Evolutionary conservation across 345 rosid species (phyloP), one percentile per base, ranked within the genome.

Genomic region (Hypericum androsaemum): DNA sequence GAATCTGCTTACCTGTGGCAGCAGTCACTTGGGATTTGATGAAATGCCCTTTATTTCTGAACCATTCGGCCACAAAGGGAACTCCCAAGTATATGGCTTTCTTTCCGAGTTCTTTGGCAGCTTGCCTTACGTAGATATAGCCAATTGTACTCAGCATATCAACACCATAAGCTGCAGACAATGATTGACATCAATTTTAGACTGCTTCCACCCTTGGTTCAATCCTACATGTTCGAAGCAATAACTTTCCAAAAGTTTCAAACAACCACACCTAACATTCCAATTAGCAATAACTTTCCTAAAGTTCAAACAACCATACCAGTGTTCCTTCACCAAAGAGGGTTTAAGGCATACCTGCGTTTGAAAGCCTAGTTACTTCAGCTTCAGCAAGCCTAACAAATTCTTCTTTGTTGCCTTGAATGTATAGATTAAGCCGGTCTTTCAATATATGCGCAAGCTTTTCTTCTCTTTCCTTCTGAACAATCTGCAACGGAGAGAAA

Each of bases 1-100:
- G 51, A 56, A 60, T 45, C 14, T 46, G 66, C 78, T 63, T 63
- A 92, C 98, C 98, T 71, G 96, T 88, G 39, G 96, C 94, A 46
- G 98, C 98, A 50, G 96, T 92, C 41, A 92, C 95, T 81, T 85
- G 96, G 65, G 98, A 92, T 73, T 92, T 92, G 58, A 86, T 82
- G 59, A 67, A 78, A 54, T 89, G 98, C 42, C 96, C 98, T 71
- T 90, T 86, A 72, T 82, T 84, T 74, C 98, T 84, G 67, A 90
- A 86, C 98, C 98, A 90, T 71, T 90, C 98, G 8, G 98, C 98
- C 54, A 90, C 44, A 14, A 92, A 92, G 14, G 98, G 98, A 61
- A 86, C 81, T 56, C 96, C 96, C 37, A 90, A 72, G 64, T 77
- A 80, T 16, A 74, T 80, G 1, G 84, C 89, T 68, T 90, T 86